A percentile compares a stretch with the other conserved stretches of the same genome.
These are phyloP conservation scores for Picea mariana DNA, from an alignment of 83 land plant genomes.

Conservation along the genomic window DNA sequence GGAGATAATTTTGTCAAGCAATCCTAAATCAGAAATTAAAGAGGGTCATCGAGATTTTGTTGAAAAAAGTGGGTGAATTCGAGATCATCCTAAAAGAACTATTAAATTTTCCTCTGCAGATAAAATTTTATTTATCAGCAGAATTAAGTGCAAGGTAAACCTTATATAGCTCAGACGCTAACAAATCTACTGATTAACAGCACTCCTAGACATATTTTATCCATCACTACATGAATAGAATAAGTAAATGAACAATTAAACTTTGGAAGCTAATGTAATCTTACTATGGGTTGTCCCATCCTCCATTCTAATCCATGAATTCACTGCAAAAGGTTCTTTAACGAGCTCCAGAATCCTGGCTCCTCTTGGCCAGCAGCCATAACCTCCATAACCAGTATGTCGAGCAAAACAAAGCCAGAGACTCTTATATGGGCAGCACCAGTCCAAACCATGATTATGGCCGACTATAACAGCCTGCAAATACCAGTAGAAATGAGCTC, in stretches of 20 bases:
- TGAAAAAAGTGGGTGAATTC: too few relatives aligned
- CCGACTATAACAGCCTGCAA: conserved; percentile 83
- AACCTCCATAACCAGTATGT: conserved; percentile 97
- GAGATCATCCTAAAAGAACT: too few relatives aligned
- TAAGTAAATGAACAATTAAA: neutral
- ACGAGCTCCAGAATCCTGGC: conserved; percentile 75
- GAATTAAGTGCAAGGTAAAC: too few relatives aligned
- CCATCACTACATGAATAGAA: too few relatives aligned
- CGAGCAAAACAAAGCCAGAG: conserved; percentile 94
- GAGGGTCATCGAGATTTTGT: too few relatives aligned
- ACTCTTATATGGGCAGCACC: conserved; percentile 89
- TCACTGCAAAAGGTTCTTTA: conserved; percentile 57
- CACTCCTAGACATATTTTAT: too few relatives aligned
- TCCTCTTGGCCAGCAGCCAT: conserved; percentile 91
- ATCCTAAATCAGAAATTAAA: too few relatives aligned
- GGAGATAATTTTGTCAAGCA: too few relatives aligned
- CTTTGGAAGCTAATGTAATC: conserved; percentile 22
- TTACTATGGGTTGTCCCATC: conserved; percentile 55
- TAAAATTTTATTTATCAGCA: too few relatives aligned
- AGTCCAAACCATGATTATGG: conserved; percentile 97
- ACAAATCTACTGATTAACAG: too few relatives aligned
- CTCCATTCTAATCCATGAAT: conserved; percentile 83
- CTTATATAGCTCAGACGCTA: too few relatives aligned
- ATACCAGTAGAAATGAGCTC: neutral
- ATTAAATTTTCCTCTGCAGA: too few relatives aligned